Evolutionary conservation across 805 yeast genomes (phyloP).

Genomic region (Candida tammaniensis): DNA sequence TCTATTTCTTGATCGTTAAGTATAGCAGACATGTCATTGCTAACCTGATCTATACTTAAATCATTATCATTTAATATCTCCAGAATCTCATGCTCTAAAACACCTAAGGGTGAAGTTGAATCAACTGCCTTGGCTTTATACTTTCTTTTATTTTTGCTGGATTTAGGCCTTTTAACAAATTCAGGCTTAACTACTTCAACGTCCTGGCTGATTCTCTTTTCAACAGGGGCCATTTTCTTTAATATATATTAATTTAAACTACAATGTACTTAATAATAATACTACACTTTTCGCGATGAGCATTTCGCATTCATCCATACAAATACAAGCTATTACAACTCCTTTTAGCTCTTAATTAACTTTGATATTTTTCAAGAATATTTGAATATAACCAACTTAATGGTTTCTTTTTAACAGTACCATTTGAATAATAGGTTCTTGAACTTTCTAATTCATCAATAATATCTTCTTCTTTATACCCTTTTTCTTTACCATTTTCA

Average conservation of each 20-base stretch:
- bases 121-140: conserved; percentile 66
- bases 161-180: conserved; percentile 16
- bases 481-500: conserved; percentile 46
- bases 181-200: conserved; percentile 4
- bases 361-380: conserved; percentile 25
- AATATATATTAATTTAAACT: too few relatives aligned
- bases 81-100: conserved; percentile 69
- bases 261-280: too few relatives aligned
- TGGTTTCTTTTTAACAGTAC: conserved; percentile 32
- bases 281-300: too few relatives aligned
- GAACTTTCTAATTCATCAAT: conserved; percentile 46
- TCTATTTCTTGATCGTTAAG: conserved; percentile 56
- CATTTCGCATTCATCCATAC: too few relatives aligned
- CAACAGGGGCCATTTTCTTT: conserved; percentile 1
- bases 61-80: conserved; percentile 46
- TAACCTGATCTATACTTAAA: conserved; percentile 45
- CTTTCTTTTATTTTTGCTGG: conserved; percentile 39
- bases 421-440: conserved; percentile 40
- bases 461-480: conserved; percentile 41
- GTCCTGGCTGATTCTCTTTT: conserved; percentile 12
- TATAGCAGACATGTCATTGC: conserved; percentile 63
- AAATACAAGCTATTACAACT: too few relatives aligned
- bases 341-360: too few relatives aligned
- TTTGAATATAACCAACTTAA: conserved; percentile 29
- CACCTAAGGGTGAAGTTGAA: conserved; percentile 78